phyloP scores from a whole-genome alignment of 2,329 filamentous ascomycete genomes.

The Fusarium hostae region DNA sequence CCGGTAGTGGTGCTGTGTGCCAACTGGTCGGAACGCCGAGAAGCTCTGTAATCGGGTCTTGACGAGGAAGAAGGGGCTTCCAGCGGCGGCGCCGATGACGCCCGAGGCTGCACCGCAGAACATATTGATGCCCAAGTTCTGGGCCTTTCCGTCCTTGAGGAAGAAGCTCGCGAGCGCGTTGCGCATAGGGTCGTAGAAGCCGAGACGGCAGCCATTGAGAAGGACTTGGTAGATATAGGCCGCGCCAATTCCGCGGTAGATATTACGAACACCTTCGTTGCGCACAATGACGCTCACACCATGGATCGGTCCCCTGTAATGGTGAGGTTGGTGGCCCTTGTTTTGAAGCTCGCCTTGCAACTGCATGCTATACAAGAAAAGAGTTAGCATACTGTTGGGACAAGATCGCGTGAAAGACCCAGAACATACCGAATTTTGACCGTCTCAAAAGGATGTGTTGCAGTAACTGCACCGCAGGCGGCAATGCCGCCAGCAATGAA shows the following conservation, averaged over 20 bases:
- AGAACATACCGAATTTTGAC: conserved; percentile 89
- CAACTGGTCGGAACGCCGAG: conserved; percentile 91
- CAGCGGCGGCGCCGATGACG: conserved; percentile 89
- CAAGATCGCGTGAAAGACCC: background rate
- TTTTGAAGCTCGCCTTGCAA: conserved; percentile 93
- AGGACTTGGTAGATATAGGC: conserved; percentile 97
- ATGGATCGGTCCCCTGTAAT: conserved; percentile 92
- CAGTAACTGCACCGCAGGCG: conserved; percentile 95
- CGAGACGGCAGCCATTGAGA: conserved; percentile 94
- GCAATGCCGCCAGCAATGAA: conserved; percentile 97
- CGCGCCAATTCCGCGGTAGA: conserved; percentile 89
- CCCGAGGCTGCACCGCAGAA: conserved; percentile 90
- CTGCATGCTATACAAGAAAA: conserved; percentile 74
- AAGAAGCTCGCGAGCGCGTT: conserved; percentile 74
- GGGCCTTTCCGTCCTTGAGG: conserved; percentile 77
- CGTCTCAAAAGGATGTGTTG: conserved; percentile 97
- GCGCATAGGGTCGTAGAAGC: conserved; percentile 97
- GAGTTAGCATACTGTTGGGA: conserved; percentile 4
- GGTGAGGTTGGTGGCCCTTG: conserved; percentile 83
- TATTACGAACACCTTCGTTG: conserved; percentile 86
- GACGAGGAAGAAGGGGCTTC: conserved; percentile 96
- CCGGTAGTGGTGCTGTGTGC: conserved; percentile 94
- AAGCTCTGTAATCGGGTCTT: conserved; percentile 96
- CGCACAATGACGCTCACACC: conserved; percentile 89
- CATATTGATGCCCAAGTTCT: conserved; percentile 92